Percentiles rank a stretch among this genome's conserved stretches.
phyloP scores from a whole-genome alignment of 371 early-diverging fungal species.

The Mucor velutinosus region DNA sequence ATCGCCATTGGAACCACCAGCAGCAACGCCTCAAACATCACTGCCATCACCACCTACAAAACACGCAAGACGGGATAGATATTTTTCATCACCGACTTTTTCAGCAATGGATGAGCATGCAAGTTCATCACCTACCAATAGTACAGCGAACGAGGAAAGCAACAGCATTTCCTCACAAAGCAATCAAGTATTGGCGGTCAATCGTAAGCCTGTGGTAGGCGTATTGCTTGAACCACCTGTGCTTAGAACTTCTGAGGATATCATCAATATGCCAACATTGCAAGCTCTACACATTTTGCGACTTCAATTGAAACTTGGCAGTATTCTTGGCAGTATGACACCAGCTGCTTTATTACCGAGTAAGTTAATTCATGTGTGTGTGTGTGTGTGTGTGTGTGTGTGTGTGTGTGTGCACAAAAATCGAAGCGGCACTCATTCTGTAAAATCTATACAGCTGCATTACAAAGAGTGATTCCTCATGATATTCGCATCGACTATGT shows the following conservation, averaged over 20 bases:
- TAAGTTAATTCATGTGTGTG: slow-evolving; percentile 19
- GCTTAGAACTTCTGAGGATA: slow-evolving; percentile 33
- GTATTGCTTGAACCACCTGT: slow-evolving; percentile 29
- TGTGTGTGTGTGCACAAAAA: too few species aligned
- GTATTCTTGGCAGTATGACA: slow-evolving; percentile 28
- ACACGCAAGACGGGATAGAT: not conserved
- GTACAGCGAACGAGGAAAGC: not conserved
- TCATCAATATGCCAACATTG: slow-evolving; percentile 34
- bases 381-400: too few species aligned
- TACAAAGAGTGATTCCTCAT: slow-evolving; percentile 46
- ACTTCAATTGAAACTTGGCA: slow-evolving; percentile 40
- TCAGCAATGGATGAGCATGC: not conserved
- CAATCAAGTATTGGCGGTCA: slow-evolving; percentile 3
- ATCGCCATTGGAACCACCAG: not conserved
- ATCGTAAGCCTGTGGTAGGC: slow-evolving; percentile 27
- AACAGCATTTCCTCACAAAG: not conserved
- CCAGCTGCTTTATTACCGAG: slow-evolving; percentile 31
- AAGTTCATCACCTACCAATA: not conserved
- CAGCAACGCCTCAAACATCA: not conserved
- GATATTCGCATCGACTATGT: slow-evolving; percentile 47
- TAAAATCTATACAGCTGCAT: slow-evolving; percentile 24
- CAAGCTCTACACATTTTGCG: slow-evolving; percentile 44
- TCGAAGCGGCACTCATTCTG: not conserved
- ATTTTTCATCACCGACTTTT: not conserved
- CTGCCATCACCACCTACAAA: not conserved